Evolutionary conservation across 805 yeast species (phyloP).

Genomic region (Wickerhamomyces subpelliculosus): DNA sequence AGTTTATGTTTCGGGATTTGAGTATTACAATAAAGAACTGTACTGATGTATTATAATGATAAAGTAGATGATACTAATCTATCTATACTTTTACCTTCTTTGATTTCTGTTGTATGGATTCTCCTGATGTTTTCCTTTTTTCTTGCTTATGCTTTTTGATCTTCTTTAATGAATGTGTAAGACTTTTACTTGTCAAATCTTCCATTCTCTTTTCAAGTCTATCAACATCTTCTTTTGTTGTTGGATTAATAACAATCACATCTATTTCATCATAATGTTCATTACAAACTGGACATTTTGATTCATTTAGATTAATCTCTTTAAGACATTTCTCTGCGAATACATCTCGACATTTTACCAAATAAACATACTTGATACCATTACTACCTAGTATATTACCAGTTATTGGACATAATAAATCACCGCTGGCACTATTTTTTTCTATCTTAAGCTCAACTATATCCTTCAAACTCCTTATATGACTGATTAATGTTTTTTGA

Average conservation of each 20-base stretch:
- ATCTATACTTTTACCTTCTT: not conserved
- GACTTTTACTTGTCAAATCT: slow-evolving; percentile 16
- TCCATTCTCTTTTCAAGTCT: slow-evolving; percentile 18
- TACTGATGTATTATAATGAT: too few species aligned
- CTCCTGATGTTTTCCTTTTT: slow-evolving; percentile 2
- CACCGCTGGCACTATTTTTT: slow-evolving; percentile 7
- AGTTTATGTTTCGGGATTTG: not conserved
- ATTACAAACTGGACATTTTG: slow-evolving; percentile 38
- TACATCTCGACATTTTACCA: slow-evolving; percentile 40
- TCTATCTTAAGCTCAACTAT: slow-evolving; percentile 35
- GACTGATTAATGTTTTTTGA: slow-evolving; percentile 22
- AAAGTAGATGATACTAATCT: not conserved
- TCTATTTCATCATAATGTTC: slow-evolving; percentile 17
- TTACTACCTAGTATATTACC: slow-evolving; percentile 29
- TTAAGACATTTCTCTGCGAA: slow-evolving; percentile 26
- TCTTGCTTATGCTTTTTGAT: slow-evolving; percentile 17
- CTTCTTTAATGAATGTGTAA: slow-evolving; percentile 31
- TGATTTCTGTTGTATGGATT: not conserved
- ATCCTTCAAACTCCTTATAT: slow-evolving; percentile 35
- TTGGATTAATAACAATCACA: slow-evolving; percentile 32
- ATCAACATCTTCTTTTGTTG: slow-evolving; percentile 13
- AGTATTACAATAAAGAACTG: too few species aligned
- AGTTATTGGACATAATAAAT: slow-evolving; percentile 33
- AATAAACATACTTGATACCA: slow-evolving; percentile 34
- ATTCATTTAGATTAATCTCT: slow-evolving; percentile 11